Conservation (phyloP, 129 eudicot species). For the Dittrichia graveolens region DNA sequence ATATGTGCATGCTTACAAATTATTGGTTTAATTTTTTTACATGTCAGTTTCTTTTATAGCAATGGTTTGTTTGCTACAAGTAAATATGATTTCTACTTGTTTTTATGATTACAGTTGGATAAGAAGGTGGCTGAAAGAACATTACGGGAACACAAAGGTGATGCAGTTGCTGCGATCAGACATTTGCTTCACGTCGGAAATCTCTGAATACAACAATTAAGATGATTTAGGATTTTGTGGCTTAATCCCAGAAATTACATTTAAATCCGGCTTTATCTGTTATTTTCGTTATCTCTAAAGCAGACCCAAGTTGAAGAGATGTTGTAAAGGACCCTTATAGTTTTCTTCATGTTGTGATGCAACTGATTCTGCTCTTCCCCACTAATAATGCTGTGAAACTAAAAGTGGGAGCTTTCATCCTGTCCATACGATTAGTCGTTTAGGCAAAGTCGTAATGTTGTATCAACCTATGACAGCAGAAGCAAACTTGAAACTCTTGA, state of each 20-base stretch:
- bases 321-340: too few relatives aligned
- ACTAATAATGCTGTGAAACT: background rate
- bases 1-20: background rate
- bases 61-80: background rate
- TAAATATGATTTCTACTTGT: background rate
- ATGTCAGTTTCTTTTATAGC: too few relatives aligned
- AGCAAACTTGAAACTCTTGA: too few relatives aligned
- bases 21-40: background rate
- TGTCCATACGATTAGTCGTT: background rate
- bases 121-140: slow-evolving; percentile 98
- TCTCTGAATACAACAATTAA: background rate
- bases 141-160: slow-evolving; percentile 93
- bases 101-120: slow-evolving; percentile 59
- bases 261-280: background rate
- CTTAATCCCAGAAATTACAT: background rate
- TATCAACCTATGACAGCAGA: background rate
- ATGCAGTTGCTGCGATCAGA: slow-evolving; percentile 96
- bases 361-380: background rate
- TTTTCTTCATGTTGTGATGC: background rate
- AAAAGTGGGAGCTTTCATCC: background rate
- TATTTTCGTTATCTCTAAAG: background rate
- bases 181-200: slow-evolving; percentile 47
- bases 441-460: background rate
- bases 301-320: background rate
- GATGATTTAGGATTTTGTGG: background rate